phyloP scores from a whole-genome alignment of 805 yeast species.

The Candida tibetensis region DNA sequence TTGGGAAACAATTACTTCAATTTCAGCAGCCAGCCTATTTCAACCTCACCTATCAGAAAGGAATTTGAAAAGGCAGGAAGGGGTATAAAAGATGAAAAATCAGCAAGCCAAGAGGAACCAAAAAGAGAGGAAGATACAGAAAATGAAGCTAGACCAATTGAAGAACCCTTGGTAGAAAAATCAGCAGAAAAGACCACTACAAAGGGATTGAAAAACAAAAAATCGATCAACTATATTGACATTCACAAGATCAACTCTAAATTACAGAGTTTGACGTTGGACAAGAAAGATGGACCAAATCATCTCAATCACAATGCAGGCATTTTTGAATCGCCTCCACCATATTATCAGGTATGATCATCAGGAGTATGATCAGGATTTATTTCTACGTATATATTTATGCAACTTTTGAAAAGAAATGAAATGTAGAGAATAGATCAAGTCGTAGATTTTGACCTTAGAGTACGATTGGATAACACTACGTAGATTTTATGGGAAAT shows the following conservation, averaged over 20 bases:
- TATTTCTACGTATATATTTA: slow-evolving; percentile 4
- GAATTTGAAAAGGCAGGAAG: slow-evolving; percentile 9
- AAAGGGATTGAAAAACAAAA: slow-evolving; percentile 14
- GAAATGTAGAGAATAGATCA: no score
- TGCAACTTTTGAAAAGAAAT: no score
- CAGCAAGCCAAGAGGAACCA: background rate
- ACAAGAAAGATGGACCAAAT: no score
- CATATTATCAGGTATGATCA: slow-evolving; percentile 18
- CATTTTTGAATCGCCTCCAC: slow-evolving; percentile 23
- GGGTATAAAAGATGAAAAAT: background rate
- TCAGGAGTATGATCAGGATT: background rate
- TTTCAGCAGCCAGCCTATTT: slow-evolving; percentile 16
- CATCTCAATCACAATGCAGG: no score
- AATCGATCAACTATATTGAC: slow-evolving; percentile 26
- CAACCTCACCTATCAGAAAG: slow-evolving; percentile 28
- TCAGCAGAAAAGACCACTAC: slow-evolving; percentile 7
- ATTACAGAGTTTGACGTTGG: slow-evolving; percentile 15
- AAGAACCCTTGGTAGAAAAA: no score
- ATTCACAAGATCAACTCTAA: slow-evolving; percentile 26
- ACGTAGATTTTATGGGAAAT: no score
- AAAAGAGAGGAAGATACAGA: background rate
- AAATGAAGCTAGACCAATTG: no score
- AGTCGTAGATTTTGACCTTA: no score
- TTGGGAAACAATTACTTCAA: slow-evolving; percentile 37
- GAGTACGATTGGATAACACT: no score